These are phyloP conservation scores for Saururus chinensis DNA, from an alignment of 164 flowering plant species.

Conservation along the genomic window DNA sequence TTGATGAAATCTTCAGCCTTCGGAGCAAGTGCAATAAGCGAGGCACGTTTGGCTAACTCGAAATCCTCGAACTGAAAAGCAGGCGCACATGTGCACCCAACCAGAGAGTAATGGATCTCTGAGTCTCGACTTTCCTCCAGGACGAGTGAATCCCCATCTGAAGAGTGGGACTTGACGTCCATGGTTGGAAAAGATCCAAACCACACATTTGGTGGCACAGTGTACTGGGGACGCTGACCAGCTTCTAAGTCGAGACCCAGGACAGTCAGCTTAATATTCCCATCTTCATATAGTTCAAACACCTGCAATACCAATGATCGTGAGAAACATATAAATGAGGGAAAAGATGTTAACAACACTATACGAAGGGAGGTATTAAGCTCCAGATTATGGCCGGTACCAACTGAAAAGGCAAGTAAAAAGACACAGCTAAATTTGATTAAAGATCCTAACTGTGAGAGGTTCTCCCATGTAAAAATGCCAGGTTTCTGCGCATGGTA, in stretches of 20 bases:
- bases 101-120: conserved; percentile 64
- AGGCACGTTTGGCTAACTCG: conserved; percentile 60
- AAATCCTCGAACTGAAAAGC: conserved; percentile 88
- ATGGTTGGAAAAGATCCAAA: conserved; percentile 73
- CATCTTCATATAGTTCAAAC: conserved; percentile 53
- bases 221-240: conserved; percentile 57
- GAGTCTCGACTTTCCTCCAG: conserved; percentile 35
- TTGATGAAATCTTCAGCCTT: conserved; percentile 30
- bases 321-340: background rate
- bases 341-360: background rate
- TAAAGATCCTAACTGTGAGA: conserved; percentile 32
- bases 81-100: conserved; percentile 94
- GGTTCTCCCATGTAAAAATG: conserved; percentile 89
- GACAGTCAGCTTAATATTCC: conserved; percentile 45
- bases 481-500: conserved; percentile 86
- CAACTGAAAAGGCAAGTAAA: background rate
- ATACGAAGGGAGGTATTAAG: background rate
- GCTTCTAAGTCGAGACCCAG: conserved; percentile 46
- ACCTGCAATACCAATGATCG: conserved; percentile 23
- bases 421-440: background rate
- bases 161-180: conserved; percentile 31
- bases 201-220: conserved; percentile 80
- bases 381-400: background rate
- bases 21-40: conserved; percentile 52
- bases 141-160: conserved; percentile 29